Evolutionary conservation across 352 stramenopile genomes (phyloP).

Genomic region (Globisporangium cystogenes): DNA sequence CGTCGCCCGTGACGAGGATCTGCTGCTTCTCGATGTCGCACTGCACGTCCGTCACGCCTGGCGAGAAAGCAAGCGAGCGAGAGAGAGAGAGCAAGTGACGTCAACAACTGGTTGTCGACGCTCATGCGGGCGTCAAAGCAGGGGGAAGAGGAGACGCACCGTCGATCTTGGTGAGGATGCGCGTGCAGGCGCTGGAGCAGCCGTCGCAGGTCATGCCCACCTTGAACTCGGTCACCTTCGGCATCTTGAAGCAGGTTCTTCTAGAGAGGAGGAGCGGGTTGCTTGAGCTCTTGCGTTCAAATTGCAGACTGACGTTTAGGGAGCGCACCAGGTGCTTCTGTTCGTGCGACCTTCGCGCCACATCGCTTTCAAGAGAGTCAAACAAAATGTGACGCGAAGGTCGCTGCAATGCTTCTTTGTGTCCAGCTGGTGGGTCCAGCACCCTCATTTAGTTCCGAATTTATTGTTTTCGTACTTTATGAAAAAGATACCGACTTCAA

Average conservation of each 20-base stretch:
- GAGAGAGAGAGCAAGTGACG: not conserved
- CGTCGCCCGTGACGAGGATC: constrained; percentile 75
- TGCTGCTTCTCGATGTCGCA: constrained; percentile 87
- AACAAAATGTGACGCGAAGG: too few species aligned
- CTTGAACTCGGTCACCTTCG: constrained; percentile 83
- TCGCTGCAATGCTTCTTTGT: too few species aligned
- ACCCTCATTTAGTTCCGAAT: not conserved
- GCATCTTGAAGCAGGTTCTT: constrained; percentile 27
- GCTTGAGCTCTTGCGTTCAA: not conserved
- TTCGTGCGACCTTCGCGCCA: too few species aligned
- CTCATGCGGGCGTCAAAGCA: too few species aligned
- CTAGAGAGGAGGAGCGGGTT: constrained; percentile 7
- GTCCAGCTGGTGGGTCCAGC: too few species aligned
- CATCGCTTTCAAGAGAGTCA: too few species aligned
- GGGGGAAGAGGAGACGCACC: constrained; percentile 26
- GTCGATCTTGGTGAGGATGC: constrained; percentile 88
- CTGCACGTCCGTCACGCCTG: constrained; percentile 78
- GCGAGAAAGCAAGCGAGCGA: not conserved
- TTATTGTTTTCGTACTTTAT: not conserved
- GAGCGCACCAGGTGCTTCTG: too few species aligned
- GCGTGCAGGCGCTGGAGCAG: constrained; percentile 85
- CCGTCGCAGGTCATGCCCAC: constrained; percentile 89
- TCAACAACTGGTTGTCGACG: too few species aligned
- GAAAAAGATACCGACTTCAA: not conserved
- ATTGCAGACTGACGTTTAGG: not conserved